These are phyloP conservation scores for Diophrys appendiculata DNA, from an alignment of 73 alveolate species.

Conservation along the genomic window DNA sequence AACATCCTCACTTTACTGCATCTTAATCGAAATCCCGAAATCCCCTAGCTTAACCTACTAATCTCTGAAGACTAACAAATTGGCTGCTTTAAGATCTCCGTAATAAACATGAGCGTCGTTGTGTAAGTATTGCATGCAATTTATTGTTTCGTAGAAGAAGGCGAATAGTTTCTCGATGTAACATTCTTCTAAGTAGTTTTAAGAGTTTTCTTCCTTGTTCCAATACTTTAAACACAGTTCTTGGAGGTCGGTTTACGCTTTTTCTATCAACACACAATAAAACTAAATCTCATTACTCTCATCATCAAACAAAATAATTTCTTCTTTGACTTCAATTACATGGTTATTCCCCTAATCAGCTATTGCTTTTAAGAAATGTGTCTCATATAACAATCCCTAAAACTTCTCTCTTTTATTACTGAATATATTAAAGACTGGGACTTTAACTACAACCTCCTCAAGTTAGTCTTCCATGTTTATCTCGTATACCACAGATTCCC, in stretches of 20 bases:
- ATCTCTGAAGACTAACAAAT: constrained; percentile 31
- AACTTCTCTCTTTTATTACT: neutral
- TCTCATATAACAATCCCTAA: neutral
- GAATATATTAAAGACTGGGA: neutral
- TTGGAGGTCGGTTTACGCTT: constrained; percentile 24
- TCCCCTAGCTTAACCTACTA: constrained; percentile 31
- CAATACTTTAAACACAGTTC: neutral
- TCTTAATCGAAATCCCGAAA: constrained; percentile 29
- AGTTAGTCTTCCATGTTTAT: neutral
- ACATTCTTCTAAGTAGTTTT: neutral
- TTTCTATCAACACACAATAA: constrained; percentile 34
- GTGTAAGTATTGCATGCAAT: constrained; percentile 16
- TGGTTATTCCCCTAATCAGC: constrained; percentile 1
- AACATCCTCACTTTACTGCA: too few species aligned
- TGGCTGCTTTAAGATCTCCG: constrained; percentile 48
- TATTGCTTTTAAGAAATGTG: neutral
- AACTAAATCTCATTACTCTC: neutral
- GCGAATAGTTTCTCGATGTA: constrained; percentile 14
- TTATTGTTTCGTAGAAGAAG: constrained; percentile 14
- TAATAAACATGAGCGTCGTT: constrained; percentile 18
- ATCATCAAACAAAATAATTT: constrained; percentile 18
- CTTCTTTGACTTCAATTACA: constrained; percentile 38
- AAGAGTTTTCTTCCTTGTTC: neutral
- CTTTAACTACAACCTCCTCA: neutral
- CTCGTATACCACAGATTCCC: neutral